phyloP scores from a whole-genome alignment of 2,329 filamentous ascomycete genomes.

The Alternaria dauci region DNA sequence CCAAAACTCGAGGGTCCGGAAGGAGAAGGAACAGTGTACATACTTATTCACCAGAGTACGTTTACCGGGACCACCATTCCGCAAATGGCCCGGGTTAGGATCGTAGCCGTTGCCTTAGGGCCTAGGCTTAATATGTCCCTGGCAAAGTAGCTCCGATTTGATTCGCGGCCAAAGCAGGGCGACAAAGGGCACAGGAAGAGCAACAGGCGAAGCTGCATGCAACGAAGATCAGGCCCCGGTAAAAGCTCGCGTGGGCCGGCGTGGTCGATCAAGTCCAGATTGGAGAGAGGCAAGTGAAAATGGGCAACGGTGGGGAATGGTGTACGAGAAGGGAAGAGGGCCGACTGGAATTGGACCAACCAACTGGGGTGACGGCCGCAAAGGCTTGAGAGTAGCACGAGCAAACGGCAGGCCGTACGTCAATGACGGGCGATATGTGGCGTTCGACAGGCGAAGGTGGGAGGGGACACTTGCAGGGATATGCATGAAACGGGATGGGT shows the following conservation, averaged over 20 bases:
- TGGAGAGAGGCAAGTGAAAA: slow-evolving; percentile 40
- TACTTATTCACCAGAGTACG: slow-evolving; percentile 48
- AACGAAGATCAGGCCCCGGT: slow-evolving; percentile 48
- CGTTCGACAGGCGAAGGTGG: slow-evolving; percentile 45
- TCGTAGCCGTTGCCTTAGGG: slow-evolving; percentile 44
- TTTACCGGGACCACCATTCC: slow-evolving; percentile 47
- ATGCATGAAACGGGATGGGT: slow-evolving; percentile 43
- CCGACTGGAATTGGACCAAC: slow-evolving; percentile 47
- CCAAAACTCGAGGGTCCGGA: slow-evolving; percentile 41
- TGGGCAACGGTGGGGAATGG: slow-evolving; percentile 43
- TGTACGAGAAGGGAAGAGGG: slow-evolving; percentile 49
- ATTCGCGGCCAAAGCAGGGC: slow-evolving; percentile 49
- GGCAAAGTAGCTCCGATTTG: slow-evolving; percentile 42
- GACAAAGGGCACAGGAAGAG: slow-evolving; percentile 38
- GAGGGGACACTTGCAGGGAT: slow-evolving; percentile 43
- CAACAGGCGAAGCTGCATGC: slow-evolving; percentile 41
- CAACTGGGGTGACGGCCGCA: slow-evolving; percentile 42
- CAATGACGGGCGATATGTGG: slow-evolving; percentile 50
- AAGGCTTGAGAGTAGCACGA: slow-evolving; percentile 42
- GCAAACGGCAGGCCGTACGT: slow-evolving; percentile 46
- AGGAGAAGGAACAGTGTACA: slow-evolving; percentile 48
- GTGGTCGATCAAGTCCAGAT: slow-evolving; percentile 46
- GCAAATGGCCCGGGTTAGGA: slow-evolving; percentile 44
- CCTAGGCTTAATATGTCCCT: slow-evolving; percentile 46
- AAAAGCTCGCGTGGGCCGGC: slow-evolving; percentile 47